Evolutionary conservation across 371 early-diverging fungal species (phyloP).

Genomic region (Mycotypha africana): DNA sequence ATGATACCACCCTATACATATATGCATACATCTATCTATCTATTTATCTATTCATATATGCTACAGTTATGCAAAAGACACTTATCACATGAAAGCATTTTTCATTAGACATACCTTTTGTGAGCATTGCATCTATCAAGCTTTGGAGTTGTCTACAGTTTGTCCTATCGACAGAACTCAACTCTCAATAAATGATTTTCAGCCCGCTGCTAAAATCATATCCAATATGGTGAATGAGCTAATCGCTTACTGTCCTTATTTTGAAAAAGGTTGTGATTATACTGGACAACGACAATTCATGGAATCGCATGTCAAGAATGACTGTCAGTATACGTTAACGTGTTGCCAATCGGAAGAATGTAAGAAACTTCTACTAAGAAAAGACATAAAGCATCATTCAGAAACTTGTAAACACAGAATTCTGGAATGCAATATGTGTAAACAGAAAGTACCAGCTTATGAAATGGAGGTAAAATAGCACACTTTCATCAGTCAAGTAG

Average conservation of each 20-base stretch:
- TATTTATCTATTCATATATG: too few species aligned
- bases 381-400: constrained; percentile 49
- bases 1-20: background rate
- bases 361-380: constrained; percentile 48
- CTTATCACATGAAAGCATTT: background rate
- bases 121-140: constrained; percentile 52
- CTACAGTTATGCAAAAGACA: background rate
- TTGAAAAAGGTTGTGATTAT: constrained; percentile 52
- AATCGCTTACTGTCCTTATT: constrained; percentile 51
- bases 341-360: constrained; percentile 59
- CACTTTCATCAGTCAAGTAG: background rate
- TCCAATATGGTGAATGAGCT: constrained; percentile 69
- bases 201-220: constrained; percentile 61
- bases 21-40: too few species aligned
- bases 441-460: constrained; percentile 39
- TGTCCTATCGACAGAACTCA: constrained; percentile 65
- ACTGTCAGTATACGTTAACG: constrained; percentile 53
- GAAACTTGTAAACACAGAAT: constrained; percentile 53
- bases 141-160: constrained; percentile 41
- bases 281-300: constrained; percentile 58
- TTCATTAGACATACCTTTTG: constrained; percentile 65
- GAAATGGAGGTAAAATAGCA: constrained; percentile 37
- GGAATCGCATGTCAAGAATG: constrained; percentile 48
- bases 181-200: constrained; percentile 32
- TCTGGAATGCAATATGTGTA: constrained; percentile 61